Base-by-base conservation (phyloP, 2,329 filamentous ascomycete genomes). In the Neofusicoccum ribis region DNA sequence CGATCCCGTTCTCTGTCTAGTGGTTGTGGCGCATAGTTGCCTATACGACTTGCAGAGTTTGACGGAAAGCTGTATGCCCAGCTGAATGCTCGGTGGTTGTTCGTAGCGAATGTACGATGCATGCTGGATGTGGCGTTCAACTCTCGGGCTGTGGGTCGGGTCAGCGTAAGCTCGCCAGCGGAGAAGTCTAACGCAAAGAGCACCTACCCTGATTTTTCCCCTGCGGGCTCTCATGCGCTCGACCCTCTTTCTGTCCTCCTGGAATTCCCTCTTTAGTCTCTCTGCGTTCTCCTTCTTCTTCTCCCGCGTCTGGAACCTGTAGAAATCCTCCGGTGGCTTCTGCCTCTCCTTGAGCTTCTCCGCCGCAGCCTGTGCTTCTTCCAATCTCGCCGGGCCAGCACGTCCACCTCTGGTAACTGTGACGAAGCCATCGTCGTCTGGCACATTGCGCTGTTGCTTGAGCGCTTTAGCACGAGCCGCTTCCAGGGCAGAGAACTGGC, bases 351-450 rank as follows among this genome's bases (percentile, higher is more conserved):
- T 74, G 34, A 88, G 86, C 79, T 90, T 87, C 74, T 87, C 86
- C 66, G 83, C 79, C 72, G 85, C 78, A 50, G 83, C 83, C 73
- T 88, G 85, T 15, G 88, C 87, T 71, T 91, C 92, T 70, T 89
- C 89, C 67, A 88, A 84, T 63, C 89, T 86, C 1, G 91, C 93
- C 1, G 91, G 88, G n/a, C 89, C 90, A 6, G 84, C 84, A 66
- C 85, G 84, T 44, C 91, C 91, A 31, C 93, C 93, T 63, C 91
- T 86, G 1, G 89, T 91, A 27, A 99, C 95, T 3, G 93, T 98
- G 56, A 98, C 86, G 76, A 99, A 99, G 1, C 95, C 95, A 77
- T 99, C 95, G 73, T 92, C 93, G 76, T 99, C 95, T 0, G 94
- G 92, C 72, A 92, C 89, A 70, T 90, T 89, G 67, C 91, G 88